Base-by-base conservation (phyloP, 257 asterid genomes). In the Ballota nigra region DNA sequence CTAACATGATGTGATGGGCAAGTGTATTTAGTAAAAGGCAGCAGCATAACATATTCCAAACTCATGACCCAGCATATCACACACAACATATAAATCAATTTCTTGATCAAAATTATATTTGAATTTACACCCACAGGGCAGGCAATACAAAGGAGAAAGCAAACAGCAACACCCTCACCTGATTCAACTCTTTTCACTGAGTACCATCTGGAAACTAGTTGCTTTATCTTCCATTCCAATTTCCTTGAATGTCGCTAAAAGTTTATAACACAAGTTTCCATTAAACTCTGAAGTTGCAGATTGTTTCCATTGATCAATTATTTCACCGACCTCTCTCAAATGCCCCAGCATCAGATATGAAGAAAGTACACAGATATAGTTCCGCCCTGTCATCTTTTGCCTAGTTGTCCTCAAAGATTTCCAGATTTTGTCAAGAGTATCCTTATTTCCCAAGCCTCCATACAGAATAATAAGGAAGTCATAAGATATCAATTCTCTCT, bases 271-370 rank as follows among this genome's bases (percentile, higher is more conserved):
- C 76, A 86, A 69, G 65, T 87, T 74, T 66, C 58, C 23, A 74
- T 83, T 81, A 69, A 91, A 85, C 62, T 83, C 88, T 19, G 90
- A 71, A 16, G 86, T 75, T 23, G 95, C 75, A 29, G 96, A 89
- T 71, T 84, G 83, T 84, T 88, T 86, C 99, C 99, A 94, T 52
- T 91, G 93, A n/a, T 82, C 90, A 4, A 91, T 66, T 52, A 89
- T 72, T 23, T 86, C 95, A 31, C 87, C 81, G 13, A 80, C 95
- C 74, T 94, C 97, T 78, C 85, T 82, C 82, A 79, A 74, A 76
- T 89, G 83, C 56, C 92, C 97, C 2, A 87, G 87, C 83, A 88
- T 85, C 84, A 94, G 80, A 79, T 91, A 94, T 8, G 96, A 84
- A 34, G 97, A 85, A 62, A 91, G 62, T 33, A 85, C 61, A 45